Evolutionary conservation across 2,329 filamentous ascomycete genomes (phyloP), one percentile per base, ranked within the genome.

Genomic region (Colletotrichum tropicicola): DNA sequence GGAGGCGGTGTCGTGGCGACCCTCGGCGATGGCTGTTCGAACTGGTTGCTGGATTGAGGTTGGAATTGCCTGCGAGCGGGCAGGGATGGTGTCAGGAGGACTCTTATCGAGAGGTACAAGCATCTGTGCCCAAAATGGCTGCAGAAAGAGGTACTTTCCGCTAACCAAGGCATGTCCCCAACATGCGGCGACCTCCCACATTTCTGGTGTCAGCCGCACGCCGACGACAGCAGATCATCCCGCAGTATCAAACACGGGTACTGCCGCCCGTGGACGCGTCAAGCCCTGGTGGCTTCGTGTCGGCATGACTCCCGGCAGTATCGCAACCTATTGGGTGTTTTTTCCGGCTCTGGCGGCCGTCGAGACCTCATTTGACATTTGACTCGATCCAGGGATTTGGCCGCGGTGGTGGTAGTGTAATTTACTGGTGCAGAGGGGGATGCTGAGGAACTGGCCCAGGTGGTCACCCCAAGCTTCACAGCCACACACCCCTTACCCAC

Each of bases 111-210:
- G 2, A 0, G 15, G 8, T 66, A 66, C 63, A 6, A 49, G 8
- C 1, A 0, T n/a, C 1, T 6, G n/a, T n/a, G n/a, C n/a, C n/a
- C n/a, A n/a, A n/a, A n/a, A n/a, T 7, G 8, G 2, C 19, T 2
- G 1, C 13, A 15, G 4, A 4, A 4, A 0, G 1, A 52, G 5
- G 63, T 66, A 66, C 7, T 6, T 7, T 1, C 2, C 7, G 39
- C 21, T 66, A 66, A 25, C 12, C 8, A 8, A 13, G 17, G 32
- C 19, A 43, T 8, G 30, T 37, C 27, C 61, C 44, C 49, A 53
- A 44, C 47, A 53, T 66, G 63, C 63, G 59, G 63, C 63, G 13
- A 54, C 59, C 37, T 66, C 27, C 52, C 63, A 52, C 63, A 64
- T 59, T 47, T 57, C 12, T 17, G 32, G 59, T 48, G 28, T 66